Conservation (phyloP, 305 asterid species). For the Rubia occidens region DNA sequence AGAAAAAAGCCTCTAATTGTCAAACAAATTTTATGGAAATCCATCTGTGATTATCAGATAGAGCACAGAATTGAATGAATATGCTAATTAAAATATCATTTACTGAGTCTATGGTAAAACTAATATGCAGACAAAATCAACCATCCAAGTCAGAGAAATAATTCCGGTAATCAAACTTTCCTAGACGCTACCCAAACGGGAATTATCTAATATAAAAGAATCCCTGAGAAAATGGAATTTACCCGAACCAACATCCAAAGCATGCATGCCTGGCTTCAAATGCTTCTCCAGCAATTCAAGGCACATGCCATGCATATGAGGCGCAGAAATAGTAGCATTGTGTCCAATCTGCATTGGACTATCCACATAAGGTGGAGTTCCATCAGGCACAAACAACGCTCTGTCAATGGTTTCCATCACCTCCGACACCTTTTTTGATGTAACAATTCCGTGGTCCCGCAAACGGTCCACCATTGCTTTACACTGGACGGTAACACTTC, state of each 20-base stretch:
- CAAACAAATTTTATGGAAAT: background rate
- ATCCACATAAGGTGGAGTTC: slow-evolving; percentile 62
- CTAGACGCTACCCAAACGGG: background rate
- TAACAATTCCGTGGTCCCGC: slow-evolving; percentile 46
- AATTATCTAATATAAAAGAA: background rate
- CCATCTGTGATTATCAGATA: background rate
- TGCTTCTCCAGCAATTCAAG: slow-evolving; percentile 74
- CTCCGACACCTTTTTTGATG: slow-evolving; percentile 59
- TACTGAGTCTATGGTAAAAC: background rate
- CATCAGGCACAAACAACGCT: slow-evolving; percentile 80
- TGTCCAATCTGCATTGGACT: slow-evolving; percentile 81
- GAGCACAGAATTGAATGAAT: background rate
- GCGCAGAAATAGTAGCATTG: slow-evolving; percentile 93
- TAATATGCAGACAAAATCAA: background rate
- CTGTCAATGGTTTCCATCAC: slow-evolving; percentile 81
- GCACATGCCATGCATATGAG: slow-evolving; percentile 98
- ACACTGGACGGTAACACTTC: slow-evolving; percentile 39
- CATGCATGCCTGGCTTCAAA: slow-evolving; percentile 89
- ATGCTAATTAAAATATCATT: background rate
- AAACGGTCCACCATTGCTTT: slow-evolving; percentile 59
- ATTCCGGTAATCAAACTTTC: background rate
- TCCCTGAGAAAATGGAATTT: background rate
- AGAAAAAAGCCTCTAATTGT: background rate
- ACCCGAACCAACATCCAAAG: slow-evolving; percentile 94
- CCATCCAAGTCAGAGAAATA: background rate